Percentiles rank a stretch among this genome's conserved stretches.
Evolutionary conservation across 768 basidiomycete genomes (phyloP).

Genomic region (Suillus weaverae): DNA sequence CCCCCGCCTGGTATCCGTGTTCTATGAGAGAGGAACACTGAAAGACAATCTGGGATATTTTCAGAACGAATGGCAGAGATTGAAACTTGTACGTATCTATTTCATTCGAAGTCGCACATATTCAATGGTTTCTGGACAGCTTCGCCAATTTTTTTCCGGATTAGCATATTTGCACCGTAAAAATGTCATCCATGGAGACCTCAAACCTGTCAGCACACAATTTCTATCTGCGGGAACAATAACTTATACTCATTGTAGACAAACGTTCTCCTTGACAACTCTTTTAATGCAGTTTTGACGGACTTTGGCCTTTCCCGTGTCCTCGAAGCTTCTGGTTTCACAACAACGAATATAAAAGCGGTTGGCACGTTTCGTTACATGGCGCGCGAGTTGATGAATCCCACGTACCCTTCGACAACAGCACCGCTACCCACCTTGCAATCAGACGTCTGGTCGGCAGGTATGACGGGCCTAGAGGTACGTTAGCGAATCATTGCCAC

Average conservation of each 20-base stretch:
- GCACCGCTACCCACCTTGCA: constrained; percentile 22
- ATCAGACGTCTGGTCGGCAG: constrained; percentile 40
- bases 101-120: background rate
- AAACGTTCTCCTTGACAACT: constrained; percentile 38
- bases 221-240: background rate
- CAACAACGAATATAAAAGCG: constrained; percentile 28
- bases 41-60: constrained; percentile 17
- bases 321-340: constrained; percentile 36
- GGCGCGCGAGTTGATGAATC: constrained; percentile 35
- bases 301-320: constrained; percentile 44
- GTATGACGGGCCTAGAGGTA: constrained; percentile 38
- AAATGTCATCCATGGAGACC: constrained; percentile 36
- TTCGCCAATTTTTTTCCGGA: constrained; percentile 22
- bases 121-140: constrained; percentile 11
- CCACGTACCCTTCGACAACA: constrained; percentile 11
- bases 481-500: background rate
- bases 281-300: constrained; percentile 31
- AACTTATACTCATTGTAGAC: constrained; percentile 22
- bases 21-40: constrained; percentile 25
- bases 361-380: constrained; percentile 42
- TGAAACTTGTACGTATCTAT: constrained; percentile 22
- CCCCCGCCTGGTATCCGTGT: constrained; percentile 28
- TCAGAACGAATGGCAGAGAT: constrained; percentile 9
- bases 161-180: constrained; percentile 24
- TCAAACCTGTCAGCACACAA: constrained; percentile 35